phyloP scores from a whole-genome alignment of 1,139 yeast species.

The Lizanozyma gosingica region DNA sequence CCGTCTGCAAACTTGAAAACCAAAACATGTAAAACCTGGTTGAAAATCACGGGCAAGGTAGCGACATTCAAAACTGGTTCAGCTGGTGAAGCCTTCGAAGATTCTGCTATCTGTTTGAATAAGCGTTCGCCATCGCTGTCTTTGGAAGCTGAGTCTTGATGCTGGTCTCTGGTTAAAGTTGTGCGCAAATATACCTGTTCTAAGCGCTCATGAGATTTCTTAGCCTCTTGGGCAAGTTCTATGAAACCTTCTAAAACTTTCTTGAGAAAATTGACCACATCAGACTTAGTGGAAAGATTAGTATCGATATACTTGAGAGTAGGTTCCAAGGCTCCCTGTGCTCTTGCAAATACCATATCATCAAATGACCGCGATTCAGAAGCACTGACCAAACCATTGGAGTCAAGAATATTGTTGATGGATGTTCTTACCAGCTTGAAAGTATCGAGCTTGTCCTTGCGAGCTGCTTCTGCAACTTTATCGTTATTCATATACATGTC shows the following conservation, averaged over 20 bases:
- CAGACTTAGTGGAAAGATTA: conserved; percentile 6
- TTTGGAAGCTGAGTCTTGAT: too few relatives aligned
- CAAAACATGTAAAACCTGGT: conserved; percentile 20
- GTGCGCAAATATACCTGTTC: conserved; percentile 7
- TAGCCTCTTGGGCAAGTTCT: neutral
- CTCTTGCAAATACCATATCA: conserved; percentile 10
- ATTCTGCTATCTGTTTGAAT: conserved; percentile 7
- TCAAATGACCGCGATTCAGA: neutral
- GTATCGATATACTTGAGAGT: conserved; percentile 15
- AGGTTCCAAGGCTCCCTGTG: conserved; percentile 17
- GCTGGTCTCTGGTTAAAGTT: neutral
- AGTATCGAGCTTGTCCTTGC: neutral
- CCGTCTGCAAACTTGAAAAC: conserved; percentile 26
- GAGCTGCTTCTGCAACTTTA: neutral
- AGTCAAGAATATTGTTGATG: neutral
- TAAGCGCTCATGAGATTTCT: neutral
- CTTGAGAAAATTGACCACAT: conserved; percentile 12
- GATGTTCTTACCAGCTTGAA: neutral
- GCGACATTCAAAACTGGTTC: conserved; percentile 23
- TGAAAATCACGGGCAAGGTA: conserved; percentile 31
- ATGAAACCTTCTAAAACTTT: conserved; percentile 6
- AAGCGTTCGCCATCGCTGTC: conserved; percentile 5
- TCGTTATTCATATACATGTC: neutral
- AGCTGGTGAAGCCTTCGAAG: conserved; percentile 12
- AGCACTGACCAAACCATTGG: neutral